phyloP scores from a whole-genome alignment of 208 protist genomes.

The Tritrichomonas foetus region DNA sequence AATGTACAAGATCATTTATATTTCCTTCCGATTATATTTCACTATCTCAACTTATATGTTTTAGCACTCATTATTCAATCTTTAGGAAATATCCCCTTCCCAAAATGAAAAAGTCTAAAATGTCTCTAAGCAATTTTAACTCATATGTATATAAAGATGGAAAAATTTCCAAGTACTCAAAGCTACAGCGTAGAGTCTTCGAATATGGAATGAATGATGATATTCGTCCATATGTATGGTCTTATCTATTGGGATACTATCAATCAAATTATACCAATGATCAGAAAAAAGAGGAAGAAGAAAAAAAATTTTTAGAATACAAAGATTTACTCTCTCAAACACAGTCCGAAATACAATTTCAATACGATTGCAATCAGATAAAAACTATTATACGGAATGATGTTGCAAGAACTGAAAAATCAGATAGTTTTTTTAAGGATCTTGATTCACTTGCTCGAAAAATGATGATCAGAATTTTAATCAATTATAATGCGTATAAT shows the following conservation, averaged over 20 bases:
- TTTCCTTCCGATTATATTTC: too few species aligned
- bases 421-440: background rate
- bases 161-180: too few species aligned
- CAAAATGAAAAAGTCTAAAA: too few species aligned
- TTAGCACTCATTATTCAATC: too few species aligned
- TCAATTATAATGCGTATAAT: background rate
- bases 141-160: too few species aligned
- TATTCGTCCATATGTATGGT: background rate
- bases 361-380: background rate
- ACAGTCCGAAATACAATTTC: background rate
- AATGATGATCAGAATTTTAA: background rate
- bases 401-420: background rate
- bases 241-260: background rate
- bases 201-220: background rate
- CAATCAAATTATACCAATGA: background rate
- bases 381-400: background rate
- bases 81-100: too few species aligned
- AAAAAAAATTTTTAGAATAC: background rate
- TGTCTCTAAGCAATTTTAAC: too few species aligned
- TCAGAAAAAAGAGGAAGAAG: background rate
- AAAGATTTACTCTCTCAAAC: background rate
- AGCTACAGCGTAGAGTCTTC: too few species aligned
- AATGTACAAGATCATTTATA: too few species aligned
- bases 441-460: background rate
- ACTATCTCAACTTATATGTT: too few species aligned